Conservation (phyloP, 1,139 yeast species). For the Candida glucosophila region DNA sequence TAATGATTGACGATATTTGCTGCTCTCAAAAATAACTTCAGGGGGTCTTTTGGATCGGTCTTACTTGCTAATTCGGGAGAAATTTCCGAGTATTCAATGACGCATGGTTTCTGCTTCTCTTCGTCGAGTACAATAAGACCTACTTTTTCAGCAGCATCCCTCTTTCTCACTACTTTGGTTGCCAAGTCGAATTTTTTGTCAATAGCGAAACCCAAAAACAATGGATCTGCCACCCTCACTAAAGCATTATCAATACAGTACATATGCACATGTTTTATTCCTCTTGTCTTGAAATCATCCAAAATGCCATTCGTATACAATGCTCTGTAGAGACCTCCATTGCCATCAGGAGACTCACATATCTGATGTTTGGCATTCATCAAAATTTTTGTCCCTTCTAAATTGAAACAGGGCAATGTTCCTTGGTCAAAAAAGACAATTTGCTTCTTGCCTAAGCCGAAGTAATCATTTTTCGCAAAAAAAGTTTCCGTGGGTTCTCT, state of each 20-base stretch:
- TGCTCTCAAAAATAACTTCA: conserved; percentile 69
- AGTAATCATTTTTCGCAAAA: conserved; percentile 52
- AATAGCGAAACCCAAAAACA: conserved; percentile 81
- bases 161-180: conserved; percentile 91
- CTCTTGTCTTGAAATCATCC: conserved; percentile 58
- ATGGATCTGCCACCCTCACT: conserved; percentile 92
- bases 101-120: conserved; percentile 62
- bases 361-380: conserved; percentile 46
- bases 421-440: conserved; percentile 89
- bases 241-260: conserved; percentile 94
- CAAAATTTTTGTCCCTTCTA: conserved; percentile 63
- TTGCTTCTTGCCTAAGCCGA: conserved; percentile 58
- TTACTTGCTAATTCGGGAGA: conserved; percentile 63
- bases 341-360: conserved; percentile 94
- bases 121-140: conserved; percentile 81
- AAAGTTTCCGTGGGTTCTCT: conserved; percentile 65
- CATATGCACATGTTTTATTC: conserved; percentile 87
- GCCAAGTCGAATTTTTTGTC: conserved; percentile 62
- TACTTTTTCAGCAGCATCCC: conserved; percentile 80
- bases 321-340: conserved; percentile 93
- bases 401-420: conserved; percentile 79
- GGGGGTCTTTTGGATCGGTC: conserved; percentile 36
- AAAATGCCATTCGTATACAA: conserved; percentile 56
- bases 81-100: conserved; percentile 92
- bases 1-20: conserved; percentile 98